A percentile compares a stretch with the other conserved stretches of the same genome.
Evolutionary conservation across 2,329 filamentous ascomycete genomes (phyloP).

Genomic region (Beauveria sp.): DNA sequence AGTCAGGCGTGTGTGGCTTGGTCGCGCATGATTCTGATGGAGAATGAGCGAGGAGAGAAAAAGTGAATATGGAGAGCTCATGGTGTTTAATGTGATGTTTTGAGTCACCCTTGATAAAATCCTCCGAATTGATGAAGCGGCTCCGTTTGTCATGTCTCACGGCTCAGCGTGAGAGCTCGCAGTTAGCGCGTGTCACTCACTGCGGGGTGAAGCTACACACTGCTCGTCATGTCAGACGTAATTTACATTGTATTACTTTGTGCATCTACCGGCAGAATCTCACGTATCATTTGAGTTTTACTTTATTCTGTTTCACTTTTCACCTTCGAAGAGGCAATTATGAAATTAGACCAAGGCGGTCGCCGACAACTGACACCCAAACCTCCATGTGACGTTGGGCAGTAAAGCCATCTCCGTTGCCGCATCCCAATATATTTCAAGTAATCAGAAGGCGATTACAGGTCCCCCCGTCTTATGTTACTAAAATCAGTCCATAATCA

Average conservation of each 20-base stretch:
- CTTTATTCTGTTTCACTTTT: too few relatives aligned
- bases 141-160: background rate
- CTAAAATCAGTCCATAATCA: too few relatives aligned
- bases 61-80: background rate
- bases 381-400: too few relatives aligned
- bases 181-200: background rate
- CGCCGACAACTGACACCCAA: too few relatives aligned
- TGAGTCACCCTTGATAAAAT: background rate
- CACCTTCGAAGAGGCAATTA: too few relatives aligned
- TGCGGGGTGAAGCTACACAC: background rate
- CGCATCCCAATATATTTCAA: too few relatives aligned
- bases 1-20: background rate
- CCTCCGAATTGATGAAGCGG: background rate
- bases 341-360: too few relatives aligned
- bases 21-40: background rate
- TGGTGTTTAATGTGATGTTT: background rate
- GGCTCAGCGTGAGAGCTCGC: background rate
- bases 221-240: too few relatives aligned
- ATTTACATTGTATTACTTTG: background rate
- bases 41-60: background rate
- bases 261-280: background rate
- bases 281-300: too few relatives aligned
- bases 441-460: too few relatives aligned
- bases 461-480: too few relatives aligned
- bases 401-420: too few relatives aligned